Base-by-base conservation (phyloP, 164 flowering plant genomes). In the Vitis amurensis region DNA sequence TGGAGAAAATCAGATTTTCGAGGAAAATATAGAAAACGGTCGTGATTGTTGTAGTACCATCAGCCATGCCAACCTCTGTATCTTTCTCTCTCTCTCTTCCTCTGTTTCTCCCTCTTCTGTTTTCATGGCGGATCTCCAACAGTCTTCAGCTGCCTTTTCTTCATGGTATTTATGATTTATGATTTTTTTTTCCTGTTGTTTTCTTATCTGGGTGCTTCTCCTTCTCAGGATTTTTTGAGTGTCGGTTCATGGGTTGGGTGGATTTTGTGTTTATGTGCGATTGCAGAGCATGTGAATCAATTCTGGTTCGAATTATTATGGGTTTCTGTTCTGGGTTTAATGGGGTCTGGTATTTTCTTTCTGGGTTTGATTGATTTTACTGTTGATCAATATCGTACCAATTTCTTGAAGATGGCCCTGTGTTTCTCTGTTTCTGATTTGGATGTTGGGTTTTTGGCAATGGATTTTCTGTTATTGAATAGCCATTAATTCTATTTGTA, bases 11-110 rank as follows among this genome's bases (percentile, higher is more conserved):
- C 44, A 37, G 8, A 37, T 37, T 37, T 37, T 37, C 0, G 44
- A 0, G 44, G 44, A 37, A 37, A 37, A 37, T 37, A 7, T 37
- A 56, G 27, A 56, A 11, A 59, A 49, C 52, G 56, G 27, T 31
- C 27, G 68, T 44, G 27, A 11, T 59, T 14, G 13, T 71, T 56
- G 29, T 23, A 71, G 62, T 47, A 64, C 59, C 9, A 8, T 64
- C 57, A 63, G 58, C 19, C 27, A 29, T n/a, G 58, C 19, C 58
- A 59, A 48, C 68, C 55, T 47, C 37, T 19, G 27, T 23, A 23
- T 23, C 9, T 48, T 56, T 56, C 71, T 68, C 8, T 49, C 49
- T 37, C 49, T 37, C 60, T 4, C 37, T 66, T 44, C 14, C 50
- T 61, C 9, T 15, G n/a, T 47, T 17, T 10, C 23, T 31, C 56